These are phyloP conservation scores for Plasmopara halstedii DNA, from an alignment of 352 stramenopile genomes.

Conservation along the genomic window DNA sequence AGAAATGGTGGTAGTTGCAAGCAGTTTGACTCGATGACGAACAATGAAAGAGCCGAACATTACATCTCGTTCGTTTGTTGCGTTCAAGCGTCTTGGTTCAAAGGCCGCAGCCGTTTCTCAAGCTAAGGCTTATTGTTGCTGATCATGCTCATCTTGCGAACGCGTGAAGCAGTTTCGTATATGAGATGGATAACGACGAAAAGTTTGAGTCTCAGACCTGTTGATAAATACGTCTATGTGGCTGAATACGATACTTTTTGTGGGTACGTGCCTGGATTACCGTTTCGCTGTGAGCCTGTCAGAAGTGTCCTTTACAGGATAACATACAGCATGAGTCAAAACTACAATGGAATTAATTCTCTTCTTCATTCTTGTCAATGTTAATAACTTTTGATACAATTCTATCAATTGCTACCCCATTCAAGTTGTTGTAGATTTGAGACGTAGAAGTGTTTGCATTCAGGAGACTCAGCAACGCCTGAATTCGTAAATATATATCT, in stretches of 20 bases:
- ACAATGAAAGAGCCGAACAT: too few relatives aligned
- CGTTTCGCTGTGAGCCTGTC: neutral
- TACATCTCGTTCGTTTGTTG: too few relatives aligned
- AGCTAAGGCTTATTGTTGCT: constrained; percentile 1
- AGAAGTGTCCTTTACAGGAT: neutral
- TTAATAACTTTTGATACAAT: too few relatives aligned
- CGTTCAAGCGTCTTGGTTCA: neutral
- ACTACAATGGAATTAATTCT: too few relatives aligned
- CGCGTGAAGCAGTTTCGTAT: constrained; percentile 7
- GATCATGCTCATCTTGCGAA: constrained; percentile 11
- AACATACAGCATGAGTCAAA: too few relatives aligned
- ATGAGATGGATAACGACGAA: constrained; percentile 1
- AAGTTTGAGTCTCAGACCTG: neutral
- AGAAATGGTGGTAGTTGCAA: constrained; percentile 5
- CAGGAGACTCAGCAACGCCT: too few relatives aligned
- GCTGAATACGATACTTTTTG: neutral
- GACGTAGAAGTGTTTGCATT: too few relatives aligned
- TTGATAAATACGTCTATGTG: neutral
- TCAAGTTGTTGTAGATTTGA: too few relatives aligned
- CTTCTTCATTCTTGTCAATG: too few relatives aligned
- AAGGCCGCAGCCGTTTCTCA: neutral
- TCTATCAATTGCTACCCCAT: too few relatives aligned
- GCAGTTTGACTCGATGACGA: too few relatives aligned
- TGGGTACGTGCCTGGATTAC: neutral
- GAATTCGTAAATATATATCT: too few relatives aligned